Percentiles rank a stretch among this genome's conserved stretches.
Evolutionary conservation across 495 filamentous ascomycete species (phyloP).

Genomic region (Mycothermus thermophilus): DNA sequence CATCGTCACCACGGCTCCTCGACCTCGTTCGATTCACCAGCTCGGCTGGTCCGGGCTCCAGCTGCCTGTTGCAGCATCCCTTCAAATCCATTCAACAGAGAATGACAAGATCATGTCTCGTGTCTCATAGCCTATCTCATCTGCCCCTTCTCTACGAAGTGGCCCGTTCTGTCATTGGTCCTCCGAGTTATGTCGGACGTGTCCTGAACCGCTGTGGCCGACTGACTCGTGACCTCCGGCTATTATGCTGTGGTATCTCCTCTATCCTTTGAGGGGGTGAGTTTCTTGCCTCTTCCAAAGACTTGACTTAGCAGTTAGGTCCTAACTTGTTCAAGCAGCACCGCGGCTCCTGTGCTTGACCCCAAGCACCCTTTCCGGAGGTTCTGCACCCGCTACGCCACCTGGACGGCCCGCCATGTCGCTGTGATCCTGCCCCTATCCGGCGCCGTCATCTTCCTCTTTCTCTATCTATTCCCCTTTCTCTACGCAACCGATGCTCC

Average conservation of each 20-base stretch:
- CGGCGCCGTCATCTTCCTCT: constrained; percentile 43
- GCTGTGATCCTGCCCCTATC: constrained; percentile 50
- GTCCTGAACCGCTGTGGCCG: no score
- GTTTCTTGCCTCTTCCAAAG: constrained; percentile 14
- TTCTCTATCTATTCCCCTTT: constrained; percentile 54
- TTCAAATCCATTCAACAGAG: no score
- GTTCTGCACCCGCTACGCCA: constrained; percentile 49
- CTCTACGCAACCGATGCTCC: constrained; percentile 49
- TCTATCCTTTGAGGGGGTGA: constrained; percentile 50
- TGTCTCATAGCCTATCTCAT: no score
- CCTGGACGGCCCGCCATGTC: constrained; percentile 50
- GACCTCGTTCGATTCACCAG: no score
- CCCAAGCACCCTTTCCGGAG: constrained; percentile 45
- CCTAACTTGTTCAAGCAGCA: constrained; percentile 31
- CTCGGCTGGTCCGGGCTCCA: no score
- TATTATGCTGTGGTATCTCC: constrained; percentile 46
- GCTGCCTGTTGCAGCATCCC: no score
- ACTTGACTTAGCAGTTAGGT: neutral
- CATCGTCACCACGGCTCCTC: no score
- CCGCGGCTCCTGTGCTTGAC: constrained; percentile 45
- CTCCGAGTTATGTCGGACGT: no score
- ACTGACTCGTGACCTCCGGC: no score
- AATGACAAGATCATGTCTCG: no score
- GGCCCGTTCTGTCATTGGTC: no score
- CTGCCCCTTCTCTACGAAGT: no score